These are phyloP conservation scores for Colletotrichum cordylinicola DNA, from an alignment of 2,329 filamentous ascomycete species.

Conservation along the genomic window DNA sequence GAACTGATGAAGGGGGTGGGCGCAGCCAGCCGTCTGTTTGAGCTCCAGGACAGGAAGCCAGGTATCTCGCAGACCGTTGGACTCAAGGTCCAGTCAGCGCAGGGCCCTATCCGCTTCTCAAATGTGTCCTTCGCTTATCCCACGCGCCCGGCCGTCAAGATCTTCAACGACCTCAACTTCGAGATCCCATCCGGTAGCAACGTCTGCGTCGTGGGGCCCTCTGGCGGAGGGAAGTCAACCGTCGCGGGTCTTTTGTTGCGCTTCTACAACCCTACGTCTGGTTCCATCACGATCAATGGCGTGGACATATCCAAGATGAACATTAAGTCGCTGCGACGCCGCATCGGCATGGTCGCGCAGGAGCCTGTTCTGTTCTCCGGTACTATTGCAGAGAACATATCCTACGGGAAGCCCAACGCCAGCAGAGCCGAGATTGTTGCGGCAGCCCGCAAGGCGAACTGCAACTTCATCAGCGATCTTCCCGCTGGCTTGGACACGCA, in stretches of 20 bases:
- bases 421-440: slow-evolving; percentile 81
- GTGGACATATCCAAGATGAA: slow-evolving; percentile 87
- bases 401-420: slow-evolving; percentile 85
- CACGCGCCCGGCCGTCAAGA: slow-evolving; percentile 87
- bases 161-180: slow-evolving; percentile 90
- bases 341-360: slow-evolving; percentile 94
- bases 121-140: slow-evolving; percentile 91
- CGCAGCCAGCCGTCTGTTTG: slow-evolving; percentile 93
- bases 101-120: slow-evolving; percentile 87
- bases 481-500: slow-evolving; percentile 94
- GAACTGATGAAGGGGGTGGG: slow-evolving; percentile 99
- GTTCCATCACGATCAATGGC: slow-evolving; percentile 83
- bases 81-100: slow-evolving; percentile 78
- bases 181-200: slow-evolving; percentile 93
- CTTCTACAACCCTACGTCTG: slow-evolving; percentile 85
- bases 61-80: slow-evolving; percentile 89
- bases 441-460: slow-evolving; percentile 92
- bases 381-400: slow-evolving; percentile 86
- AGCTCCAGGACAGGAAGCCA: slow-evolving; percentile 88
- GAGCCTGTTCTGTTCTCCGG: slow-evolving; percentile 93
- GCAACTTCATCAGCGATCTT: slow-evolving; percentile 95
- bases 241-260: slow-evolving; percentile 89
- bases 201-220: slow-evolving; percentile 95
- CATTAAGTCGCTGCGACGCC: slow-evolving; percentile 87
- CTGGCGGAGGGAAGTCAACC: slow-evolving; percentile 94